Evolutionary conservation across 2,329 filamentous ascomycete species (phyloP), one percentile per base, ranked within the genome.

Genomic region (Zymoseptoria pseudotritici): DNA sequence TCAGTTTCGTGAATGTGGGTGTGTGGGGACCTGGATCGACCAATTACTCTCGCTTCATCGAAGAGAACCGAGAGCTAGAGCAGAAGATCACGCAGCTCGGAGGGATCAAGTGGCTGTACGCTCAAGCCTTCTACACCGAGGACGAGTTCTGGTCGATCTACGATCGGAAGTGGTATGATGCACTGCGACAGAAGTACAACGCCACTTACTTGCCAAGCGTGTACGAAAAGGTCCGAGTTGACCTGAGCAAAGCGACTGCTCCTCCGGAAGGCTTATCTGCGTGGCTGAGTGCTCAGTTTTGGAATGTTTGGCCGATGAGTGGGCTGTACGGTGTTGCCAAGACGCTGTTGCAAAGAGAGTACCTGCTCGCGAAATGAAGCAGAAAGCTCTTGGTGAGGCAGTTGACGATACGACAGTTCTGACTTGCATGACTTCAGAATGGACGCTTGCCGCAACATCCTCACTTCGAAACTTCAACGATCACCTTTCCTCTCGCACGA

Each of bases 91-190:
- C 78, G 54, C 80, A 84, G 64, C 81, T 94, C 0, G 86, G 86
- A 53, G 91, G 90, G 2, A 84, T 88, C 78, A 95, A 95, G 77
- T 94, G 90, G 88, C 78, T 95, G 11, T 95, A 96, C 73, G 90
- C 90, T 2, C 88, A 93, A 69, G 88, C 89, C 0, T 95, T 91
- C 76, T 94, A 94, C 73, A 81, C 82, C n/a, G 82, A 88, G 69
- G 76, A 81, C 0, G 84, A 89, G 69, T 91, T 89, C 74, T 89
- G 86, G 86, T 68, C 75, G 36, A 77, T 85, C 56, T 89, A 89
- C 71, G 79, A 83, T 54, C 74, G 77, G 51, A 67, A 71, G 20
- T 84, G 80, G 80, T 90, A 91, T 71, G 81, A 88, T 31, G 76
- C 69, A 1, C 75, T 91, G 65, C 77, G 88, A 17, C 62, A 69